phyloP scores from a whole-genome alignment of 2,329 filamentous ascomycete genomes.

The Tolypocladium nubicola region DNA sequence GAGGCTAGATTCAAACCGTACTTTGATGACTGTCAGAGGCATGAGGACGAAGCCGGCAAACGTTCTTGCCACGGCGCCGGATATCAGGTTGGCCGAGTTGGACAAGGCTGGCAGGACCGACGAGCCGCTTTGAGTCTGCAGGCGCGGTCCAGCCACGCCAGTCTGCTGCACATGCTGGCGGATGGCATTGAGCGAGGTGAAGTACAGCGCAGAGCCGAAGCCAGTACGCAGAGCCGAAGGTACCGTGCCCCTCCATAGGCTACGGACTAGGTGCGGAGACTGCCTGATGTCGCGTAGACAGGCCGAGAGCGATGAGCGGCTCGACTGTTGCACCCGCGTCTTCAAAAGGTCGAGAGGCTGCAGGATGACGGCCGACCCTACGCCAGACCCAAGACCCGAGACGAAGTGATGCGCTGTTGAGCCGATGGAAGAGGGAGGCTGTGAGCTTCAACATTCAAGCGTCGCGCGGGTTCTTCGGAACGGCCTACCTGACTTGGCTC shows the following conservation, averaged over 20 bases:
- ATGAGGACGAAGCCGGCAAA: slow-evolving; percentile 86
- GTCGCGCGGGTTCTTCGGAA: neutral
- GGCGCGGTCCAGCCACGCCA: slow-evolving; percentile 11
- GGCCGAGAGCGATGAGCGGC: slow-evolving; percentile 49
- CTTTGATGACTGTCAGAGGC: slow-evolving; percentile 93
- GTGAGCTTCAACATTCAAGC: neutral
- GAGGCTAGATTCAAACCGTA: slow-evolving; percentile 82
- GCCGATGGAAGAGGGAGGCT: neutral
- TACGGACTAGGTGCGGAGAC: slow-evolving; percentile 50
- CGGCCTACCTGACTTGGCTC: slow-evolving; percentile 7
- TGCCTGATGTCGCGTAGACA: slow-evolving; percentile 33
- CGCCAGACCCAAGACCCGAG: slow-evolving; percentile 78
- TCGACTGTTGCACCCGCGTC: slow-evolving; percentile 86
- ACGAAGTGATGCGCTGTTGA: slow-evolving; percentile 68
- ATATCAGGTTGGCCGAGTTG: slow-evolving; percentile 74
- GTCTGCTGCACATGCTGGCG: slow-evolving; percentile 48
- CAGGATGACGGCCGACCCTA: slow-evolving; percentile 78
- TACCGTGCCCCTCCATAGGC: slow-evolving; percentile 85
- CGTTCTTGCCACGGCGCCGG: slow-evolving; percentile 74
- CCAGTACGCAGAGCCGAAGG: slow-evolving; percentile 91
- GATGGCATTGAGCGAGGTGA: slow-evolving; percentile 75
- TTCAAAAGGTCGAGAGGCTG: slow-evolving; percentile 96
- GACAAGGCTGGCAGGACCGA: slow-evolving; percentile 74
- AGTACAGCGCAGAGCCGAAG: slow-evolving; percentile 88
- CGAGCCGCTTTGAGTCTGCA: slow-evolving; percentile 29